phyloP scores from a whole-genome alignment of 257 asterid genomes.

The Scutellaria minor region DNA sequence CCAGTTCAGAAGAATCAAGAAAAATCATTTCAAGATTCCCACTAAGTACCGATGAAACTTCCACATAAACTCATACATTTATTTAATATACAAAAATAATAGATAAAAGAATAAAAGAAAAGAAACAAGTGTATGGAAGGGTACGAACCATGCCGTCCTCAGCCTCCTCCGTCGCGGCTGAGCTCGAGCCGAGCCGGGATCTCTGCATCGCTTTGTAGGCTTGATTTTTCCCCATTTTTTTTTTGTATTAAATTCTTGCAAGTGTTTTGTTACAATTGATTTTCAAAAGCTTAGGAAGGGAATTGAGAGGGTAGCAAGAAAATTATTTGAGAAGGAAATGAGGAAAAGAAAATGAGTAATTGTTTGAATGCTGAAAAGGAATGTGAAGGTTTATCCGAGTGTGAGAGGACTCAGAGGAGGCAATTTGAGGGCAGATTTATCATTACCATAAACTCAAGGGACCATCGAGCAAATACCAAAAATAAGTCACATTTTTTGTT shows the following conservation, averaged over 20 bases:
- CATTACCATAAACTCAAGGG: not conserved
- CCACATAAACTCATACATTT: not conserved
- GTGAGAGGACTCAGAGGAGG: not conserved
- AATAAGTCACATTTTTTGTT: not conserved
- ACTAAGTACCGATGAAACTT: too few relatives aligned
- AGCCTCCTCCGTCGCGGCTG: slow-evolving; percentile 76
- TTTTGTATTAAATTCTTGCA: not conserved
- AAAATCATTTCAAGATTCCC: too few relatives aligned
- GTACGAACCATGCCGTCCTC: slow-evolving; percentile 95
- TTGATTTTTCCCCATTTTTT: slow-evolving; percentile 83
- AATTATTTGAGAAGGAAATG: not conserved
- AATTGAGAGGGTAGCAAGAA: not conserved
- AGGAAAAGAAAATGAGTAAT: not conserved
- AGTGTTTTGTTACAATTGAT: not conserved
- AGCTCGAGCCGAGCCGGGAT: slow-evolving; percentile 72
- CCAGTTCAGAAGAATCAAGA: not conserved
- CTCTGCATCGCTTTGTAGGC: slow-evolving; percentile 95
- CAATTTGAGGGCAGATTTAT: slow-evolving; percentile 3
- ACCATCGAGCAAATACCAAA: not conserved
- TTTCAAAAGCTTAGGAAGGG: not conserved
- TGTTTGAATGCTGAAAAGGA: too few relatives aligned
- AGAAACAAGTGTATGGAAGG: slow-evolving; percentile 47
- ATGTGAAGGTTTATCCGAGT: not conserved
- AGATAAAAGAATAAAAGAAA: slow-evolving; percentile 6
- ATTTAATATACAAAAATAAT: not conserved